phyloP scores from a whole-genome alignment of 2,329 filamentous ascomycete species.

The Scolecobasidium constrictum region DNA sequence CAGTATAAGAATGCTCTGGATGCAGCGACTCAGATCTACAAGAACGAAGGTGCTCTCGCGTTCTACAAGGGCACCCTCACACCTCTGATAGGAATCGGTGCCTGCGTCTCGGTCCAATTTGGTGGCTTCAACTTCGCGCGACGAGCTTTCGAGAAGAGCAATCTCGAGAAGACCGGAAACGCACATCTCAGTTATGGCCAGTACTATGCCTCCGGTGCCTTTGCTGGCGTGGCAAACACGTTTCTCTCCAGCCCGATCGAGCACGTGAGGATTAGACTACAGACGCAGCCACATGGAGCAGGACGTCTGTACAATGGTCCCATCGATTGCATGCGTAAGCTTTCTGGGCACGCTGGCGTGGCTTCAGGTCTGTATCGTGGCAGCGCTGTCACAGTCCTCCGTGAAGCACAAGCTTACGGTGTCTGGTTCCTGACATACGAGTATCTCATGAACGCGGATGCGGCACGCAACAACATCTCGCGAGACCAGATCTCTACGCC shows the following conservation, averaged over 20 bases:
- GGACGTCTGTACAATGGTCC: conserved; percentile 67
- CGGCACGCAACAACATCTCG: conserved; percentile 60
- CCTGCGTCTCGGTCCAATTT: conserved; percentile 97
- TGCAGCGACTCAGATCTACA: conserved; percentile 68
- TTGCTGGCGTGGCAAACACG: conserved; percentile 85
- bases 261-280: conserved; percentile 89
- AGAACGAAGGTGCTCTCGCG: conserved; percentile 74
- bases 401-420: conserved; percentile 91
- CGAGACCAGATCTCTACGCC: conserved; percentile 69
- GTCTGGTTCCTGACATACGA: conserved; percentile 94
- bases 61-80: conserved; percentile 99
- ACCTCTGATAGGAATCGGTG: conserved; percentile 87
- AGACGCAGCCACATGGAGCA: conserved; percentile 88
- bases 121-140: conserved; percentile 91
- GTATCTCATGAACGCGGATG: conserved; percentile 89
- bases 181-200: conserved; percentile 62
- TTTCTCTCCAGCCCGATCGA: conserved; percentile 86
- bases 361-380: conserved; percentile 75
- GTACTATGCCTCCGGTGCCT: conserved; percentile 84
- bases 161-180: conserved; percentile 36
- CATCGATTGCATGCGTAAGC: conserved; percentile 79
- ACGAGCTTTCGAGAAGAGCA: conserved; percentile 70
- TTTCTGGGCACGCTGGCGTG: conserved; percentile 55
- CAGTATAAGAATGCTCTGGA: conserved; percentile 72
- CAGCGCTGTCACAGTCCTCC: conserved; percentile 69